Conservation (phyloP, 352 stramenopile genomes). For the Saprolegnia parasitica region DNA sequence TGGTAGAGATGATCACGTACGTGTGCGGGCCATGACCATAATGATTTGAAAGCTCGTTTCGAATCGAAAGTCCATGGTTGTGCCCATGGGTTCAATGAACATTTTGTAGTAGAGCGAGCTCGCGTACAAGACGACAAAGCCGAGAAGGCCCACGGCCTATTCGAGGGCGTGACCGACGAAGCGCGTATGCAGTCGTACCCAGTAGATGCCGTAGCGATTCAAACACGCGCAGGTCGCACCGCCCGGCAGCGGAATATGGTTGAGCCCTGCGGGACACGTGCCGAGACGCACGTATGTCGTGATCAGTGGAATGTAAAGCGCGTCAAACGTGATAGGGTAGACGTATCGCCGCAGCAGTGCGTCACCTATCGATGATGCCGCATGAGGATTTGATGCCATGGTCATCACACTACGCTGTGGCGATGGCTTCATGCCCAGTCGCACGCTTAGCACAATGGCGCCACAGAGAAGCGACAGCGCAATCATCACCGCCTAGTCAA, state of each 20-base stretch:
- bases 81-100: slow-evolving; percentile 23
- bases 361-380: neutral
- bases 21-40: slow-evolving; percentile 27
- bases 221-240: slow-evolving; percentile 21
- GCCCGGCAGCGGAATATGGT: neutral
- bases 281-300: slow-evolving; percentile 17
- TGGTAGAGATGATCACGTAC: neutral
- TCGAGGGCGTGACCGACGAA: neutral
- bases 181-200: slow-evolving; percentile 6
- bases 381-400: neutral
- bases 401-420: neutral
- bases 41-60: slow-evolving; percentile 27
- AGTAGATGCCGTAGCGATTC: slow-evolving; percentile 8
- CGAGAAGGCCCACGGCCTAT: neutral
- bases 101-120: slow-evolving; percentile 30
- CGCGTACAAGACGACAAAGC: neutral
- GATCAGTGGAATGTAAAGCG: slow-evolving; percentile 16
- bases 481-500: neutral
- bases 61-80: slow-evolving; percentile 29
- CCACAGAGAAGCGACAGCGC: neutral
- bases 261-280: slow-evolving; percentile 19
- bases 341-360: neutral
- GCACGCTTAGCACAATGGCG: neutral
- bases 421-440: neutral
- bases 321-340: slow-evolving; percentile 26